phyloP scores from a whole-genome alignment of 2,329 filamentous ascomycete species.

The Trichophyton rubrum region DNA sequence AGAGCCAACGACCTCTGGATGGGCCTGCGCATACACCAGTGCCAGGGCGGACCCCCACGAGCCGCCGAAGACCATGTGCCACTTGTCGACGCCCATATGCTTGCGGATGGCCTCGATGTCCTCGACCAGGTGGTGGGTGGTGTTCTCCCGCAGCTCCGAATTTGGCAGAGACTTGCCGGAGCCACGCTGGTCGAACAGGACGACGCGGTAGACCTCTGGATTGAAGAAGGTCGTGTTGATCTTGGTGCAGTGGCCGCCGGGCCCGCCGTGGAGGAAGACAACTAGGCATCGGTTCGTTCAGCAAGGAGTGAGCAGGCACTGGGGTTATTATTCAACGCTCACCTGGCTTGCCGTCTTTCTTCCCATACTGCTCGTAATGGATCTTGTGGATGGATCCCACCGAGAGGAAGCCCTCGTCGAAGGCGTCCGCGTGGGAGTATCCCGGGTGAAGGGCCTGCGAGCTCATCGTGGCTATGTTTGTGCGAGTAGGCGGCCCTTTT shows the following conservation, averaged over 20 bases:
- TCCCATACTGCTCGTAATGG: constrained; percentile 31
- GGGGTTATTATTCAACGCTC: background rate
- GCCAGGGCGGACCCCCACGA: constrained; percentile 25
- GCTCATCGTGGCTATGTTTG: background rate
- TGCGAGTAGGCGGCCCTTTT: no score
- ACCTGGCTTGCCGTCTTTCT: constrained; percentile 29
- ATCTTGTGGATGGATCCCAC: constrained; percentile 26
- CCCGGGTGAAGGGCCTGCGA: constrained; percentile 9
- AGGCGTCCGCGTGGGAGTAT: constrained; percentile 25
- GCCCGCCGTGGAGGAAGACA: constrained; percentile 36
- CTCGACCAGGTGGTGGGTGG: constrained; percentile 33
- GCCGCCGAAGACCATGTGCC: constrained; percentile 35
- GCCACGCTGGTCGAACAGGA: constrained; percentile 39
- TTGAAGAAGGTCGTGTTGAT: constrained; percentile 33
- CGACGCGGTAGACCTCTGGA: constrained; percentile 32
- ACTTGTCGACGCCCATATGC: constrained; percentile 33
- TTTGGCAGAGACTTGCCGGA: constrained; percentile 33
- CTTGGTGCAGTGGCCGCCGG: constrained; percentile 27
- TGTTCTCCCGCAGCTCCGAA: constrained; percentile 29
- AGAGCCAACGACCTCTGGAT: constrained; percentile 28
- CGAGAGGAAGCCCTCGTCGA: constrained; percentile 22
- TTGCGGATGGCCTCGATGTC: constrained; percentile 35
- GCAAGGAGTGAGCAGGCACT: background rate
- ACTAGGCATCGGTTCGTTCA: constrained; percentile 15
- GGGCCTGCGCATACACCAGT: constrained; percentile 34